Percentiles rank a stretch among this genome's conserved stretches.
Conservation (phyloP, 1,284 basidiomycete genomes). For the Coniferiporia sulphurascens region DNA sequence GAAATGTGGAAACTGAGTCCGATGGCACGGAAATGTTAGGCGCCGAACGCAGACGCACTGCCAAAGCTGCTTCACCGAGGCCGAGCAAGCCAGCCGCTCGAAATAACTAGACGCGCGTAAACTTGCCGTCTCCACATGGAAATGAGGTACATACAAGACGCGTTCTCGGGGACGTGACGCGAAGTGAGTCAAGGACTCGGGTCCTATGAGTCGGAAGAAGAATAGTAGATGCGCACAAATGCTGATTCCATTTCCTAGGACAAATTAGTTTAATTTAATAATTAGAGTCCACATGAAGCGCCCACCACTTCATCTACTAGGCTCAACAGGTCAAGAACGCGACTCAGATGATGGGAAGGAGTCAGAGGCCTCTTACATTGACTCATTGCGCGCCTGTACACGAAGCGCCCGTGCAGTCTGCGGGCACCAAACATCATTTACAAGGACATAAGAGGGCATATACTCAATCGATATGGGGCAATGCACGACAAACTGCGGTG, state of each 20-base stretch:
- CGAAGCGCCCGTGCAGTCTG: not conserved
- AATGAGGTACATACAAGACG: not conserved
- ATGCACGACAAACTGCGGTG: not conserved
- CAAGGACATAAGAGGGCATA: not conserved
- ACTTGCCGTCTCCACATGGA: not conserved
- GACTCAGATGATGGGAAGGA: no score
- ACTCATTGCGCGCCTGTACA: not conserved
- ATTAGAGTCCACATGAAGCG: not conserved
- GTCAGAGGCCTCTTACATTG: not conserved
- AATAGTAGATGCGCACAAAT: not conserved
- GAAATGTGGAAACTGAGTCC: not conserved
- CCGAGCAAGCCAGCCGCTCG: not conserved
- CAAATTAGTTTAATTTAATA: not conserved
- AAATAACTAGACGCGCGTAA: not conserved
- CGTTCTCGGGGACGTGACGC: not conserved
- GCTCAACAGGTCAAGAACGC: not conserved
- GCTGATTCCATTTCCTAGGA: conserved; percentile 5
- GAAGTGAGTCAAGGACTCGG: not conserved
- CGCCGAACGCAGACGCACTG: not conserved
- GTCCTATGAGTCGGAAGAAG: not conserved
- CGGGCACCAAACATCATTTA: not conserved
- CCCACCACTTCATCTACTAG: not conserved
- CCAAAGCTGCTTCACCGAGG: not conserved
- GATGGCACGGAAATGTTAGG: not conserved
- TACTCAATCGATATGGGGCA: conserved; percentile 1